Evolutionary conservation across 2,329 filamentous ascomycete species (phyloP), one percentile per base, ranked within the genome.

Genomic region (Fusarium continuum): DNA sequence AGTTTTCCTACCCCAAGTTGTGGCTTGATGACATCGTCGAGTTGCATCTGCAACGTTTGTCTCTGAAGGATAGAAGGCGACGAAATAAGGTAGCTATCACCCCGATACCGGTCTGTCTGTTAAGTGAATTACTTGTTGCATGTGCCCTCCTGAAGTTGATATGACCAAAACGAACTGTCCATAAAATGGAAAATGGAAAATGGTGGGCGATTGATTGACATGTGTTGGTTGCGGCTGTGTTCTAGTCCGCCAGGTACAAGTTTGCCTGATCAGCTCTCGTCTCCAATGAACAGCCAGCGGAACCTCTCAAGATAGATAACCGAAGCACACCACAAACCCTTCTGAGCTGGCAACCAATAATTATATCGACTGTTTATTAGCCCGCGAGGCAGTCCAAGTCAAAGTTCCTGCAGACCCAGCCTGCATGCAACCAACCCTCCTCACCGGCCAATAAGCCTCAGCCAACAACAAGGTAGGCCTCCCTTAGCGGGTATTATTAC

Each of bases 401-500:
- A 61, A 52, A 46, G 45, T 48, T 50, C 31, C 52, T 40, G 23
- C 41, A 34, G 39, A 28, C 39, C 17, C 49, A 8, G 31, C 36
- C 39, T 48, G 45, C 35, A 52, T 64, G 49, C 58, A 59, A 48
- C 58, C 61, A 55, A 36, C 35, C 40, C 52, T 46, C 10, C 19
- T 35, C 22, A 16, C 10, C 29, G 25, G 16, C 63, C 62, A 65
- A 65, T 66, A 14, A 23, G n/a, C 11, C 26, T 16, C 26, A 43
- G 59, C 58, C 53, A 63, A 43, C 17, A 44, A 38, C 17, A 19
- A 26, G 54, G 62, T 34, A 29, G 57, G 61, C 58, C 58, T 65
- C 62, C 62, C 25, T 20, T 66, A 65, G 62, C 38, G 47, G 40
- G 5, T 19, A 40, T 59, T 66, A 20, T 53, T 65, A 64, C 53